phyloP scores from a whole-genome alignment of 139 green algal genomes.

The Picochlorum costavermella region DNA sequence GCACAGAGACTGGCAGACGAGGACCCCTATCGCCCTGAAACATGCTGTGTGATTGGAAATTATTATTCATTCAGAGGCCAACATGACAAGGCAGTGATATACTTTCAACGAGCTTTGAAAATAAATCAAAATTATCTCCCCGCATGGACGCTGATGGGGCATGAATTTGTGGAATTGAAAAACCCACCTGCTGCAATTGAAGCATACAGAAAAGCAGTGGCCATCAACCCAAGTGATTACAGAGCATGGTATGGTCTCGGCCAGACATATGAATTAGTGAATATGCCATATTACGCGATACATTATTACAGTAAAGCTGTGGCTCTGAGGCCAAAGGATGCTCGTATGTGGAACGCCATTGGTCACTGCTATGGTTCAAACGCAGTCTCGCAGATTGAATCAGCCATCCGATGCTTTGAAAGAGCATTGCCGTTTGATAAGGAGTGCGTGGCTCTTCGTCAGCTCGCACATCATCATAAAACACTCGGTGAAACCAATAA shows the following conservation, averaged over 20 bases:
- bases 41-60: conserved; percentile 93
- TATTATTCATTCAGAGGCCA: conserved; percentile 87
- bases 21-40: conserved; percentile 88
- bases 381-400: conserved; percentile 46
- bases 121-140: conserved; percentile 75
- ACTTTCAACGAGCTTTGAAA: conserved; percentile 85
- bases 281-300: conserved; percentile 79
- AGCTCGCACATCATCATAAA: conserved; percentile 72
- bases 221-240: conserved; percentile 86
- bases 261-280: conserved; percentile 96
- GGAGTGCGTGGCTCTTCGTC: conserved; percentile 72
- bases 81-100: conserved; percentile 63
- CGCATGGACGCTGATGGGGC: conserved; percentile 98
- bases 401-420: conserved; percentile 81
- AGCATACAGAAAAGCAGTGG: conserved; percentile 72
- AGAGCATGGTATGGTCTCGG: conserved; percentile 95
- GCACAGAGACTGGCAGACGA: conserved; percentile 63
- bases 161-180: conserved; percentile 97
- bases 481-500: conserved; percentile 34
- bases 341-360: conserved; percentile 96
- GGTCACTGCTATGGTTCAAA: conserved; percentile 86
- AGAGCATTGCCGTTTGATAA: conserved; percentile 45
- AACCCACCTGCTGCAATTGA: conserved; percentile 86
- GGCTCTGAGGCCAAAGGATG: conserved; percentile 71
- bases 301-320: conserved; percentile 79